A percentile compares a stretch with the other conserved stretches of the same genome.
These are phyloP conservation scores for Diaporthe destruens DNA, from an alignment of 2,329 filamentous ascomycete species.

Conservation along the genomic window DNA sequence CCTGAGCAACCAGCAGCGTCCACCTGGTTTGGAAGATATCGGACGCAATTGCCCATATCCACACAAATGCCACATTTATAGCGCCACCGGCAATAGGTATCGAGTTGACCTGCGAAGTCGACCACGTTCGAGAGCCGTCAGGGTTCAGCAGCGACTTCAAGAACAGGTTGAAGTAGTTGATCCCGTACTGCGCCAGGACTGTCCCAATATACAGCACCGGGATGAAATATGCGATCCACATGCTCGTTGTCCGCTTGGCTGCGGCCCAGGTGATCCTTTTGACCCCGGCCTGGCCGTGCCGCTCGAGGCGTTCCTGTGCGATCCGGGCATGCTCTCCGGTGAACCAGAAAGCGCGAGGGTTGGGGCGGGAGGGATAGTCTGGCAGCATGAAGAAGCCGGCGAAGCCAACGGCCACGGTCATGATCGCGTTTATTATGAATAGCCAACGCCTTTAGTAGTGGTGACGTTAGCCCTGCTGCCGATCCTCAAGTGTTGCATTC, in stretches of 20 bases:
- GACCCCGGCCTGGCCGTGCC: slow-evolving; percentile 59
- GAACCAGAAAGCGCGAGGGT: slow-evolving; percentile 60
- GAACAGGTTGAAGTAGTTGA: slow-evolving; percentile 60
- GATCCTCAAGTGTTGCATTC: no score
- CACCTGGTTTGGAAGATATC: slow-evolving; percentile 63
- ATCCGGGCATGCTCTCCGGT: slow-evolving; percentile 55
- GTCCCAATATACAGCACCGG: slow-evolving; percentile 59
- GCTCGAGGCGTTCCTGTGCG: slow-evolving; percentile 57
- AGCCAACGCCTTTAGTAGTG: slow-evolving; percentile 55
- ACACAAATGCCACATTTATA: slow-evolving; percentile 64
- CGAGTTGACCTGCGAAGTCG: slow-evolving; percentile 59
- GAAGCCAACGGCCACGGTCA: slow-evolving; percentile 64
- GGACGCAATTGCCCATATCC: slow-evolving; percentile 66
- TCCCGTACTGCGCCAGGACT: slow-evolving; percentile 60
- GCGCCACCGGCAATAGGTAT: slow-evolving; percentile 62
- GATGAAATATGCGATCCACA: slow-evolving; percentile 61
- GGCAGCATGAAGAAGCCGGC: slow-evolving; percentile 63
- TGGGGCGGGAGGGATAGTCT: slow-evolving; percentile 56
- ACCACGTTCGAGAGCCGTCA: slow-evolving; percentile 58
- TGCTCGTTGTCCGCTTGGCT: slow-evolving; percentile 57
- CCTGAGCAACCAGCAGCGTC: slow-evolving; percentile 62
- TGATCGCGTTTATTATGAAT: slow-evolving; percentile 69
- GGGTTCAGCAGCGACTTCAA: slow-evolving; percentile 55
- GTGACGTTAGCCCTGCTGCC: no score
- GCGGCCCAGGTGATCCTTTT: slow-evolving; percentile 59